Base-by-base conservation (phyloP, 495 filamentous ascomycete genomes). In the Xylaria acuta region DNA sequence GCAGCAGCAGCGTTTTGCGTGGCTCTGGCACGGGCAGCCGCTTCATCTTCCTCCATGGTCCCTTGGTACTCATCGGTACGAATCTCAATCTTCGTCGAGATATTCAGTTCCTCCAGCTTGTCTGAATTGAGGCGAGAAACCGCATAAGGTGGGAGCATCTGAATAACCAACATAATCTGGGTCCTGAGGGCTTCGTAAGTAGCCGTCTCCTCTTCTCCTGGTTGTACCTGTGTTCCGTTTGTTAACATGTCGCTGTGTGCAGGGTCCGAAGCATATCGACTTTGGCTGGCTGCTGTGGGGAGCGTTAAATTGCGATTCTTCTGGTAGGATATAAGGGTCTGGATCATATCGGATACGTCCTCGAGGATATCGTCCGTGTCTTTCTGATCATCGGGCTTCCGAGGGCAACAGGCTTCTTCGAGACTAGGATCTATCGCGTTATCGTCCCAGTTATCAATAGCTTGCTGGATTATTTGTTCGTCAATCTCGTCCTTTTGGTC, bases 311-410 rank as follows among this genome's bases (percentile, higher is more conserved):
- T 94, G 56, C 94, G 91, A 72, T 94, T 93, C 54, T 90, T 90
- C 80, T 97, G 95, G 76, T 94, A 93, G 0, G 95, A 98, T 69
- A 92, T 88, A 25, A 98, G 84, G 2, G 93, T 95, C 75, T 97
- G 91, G 32, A 98, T 86, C 67, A 97, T 79, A 62, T 97, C 92
- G 9, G 93, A 94, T 30, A 98, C 89, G 40, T 95, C 92, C 27
- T 87, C 80, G 27, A 97, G 85, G 40, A 95, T 75, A n/a, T 94
- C 91, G 36, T 95, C 90, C 8, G 88, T 83, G 47, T 92, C 90
- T 75, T 90, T 90, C 38, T 90, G 86, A n/a, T 84, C 80, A 3
- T 82, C 80, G 2, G 83, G 79, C 70, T 85, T 88, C 73, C 70
- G 75, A 38, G 83, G 79, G 69, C 84, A 82, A 51, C 85, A 82